phyloP scores from a whole-genome alignment of 352 stramenopile species.

The Blastocystis sp. region DNA sequence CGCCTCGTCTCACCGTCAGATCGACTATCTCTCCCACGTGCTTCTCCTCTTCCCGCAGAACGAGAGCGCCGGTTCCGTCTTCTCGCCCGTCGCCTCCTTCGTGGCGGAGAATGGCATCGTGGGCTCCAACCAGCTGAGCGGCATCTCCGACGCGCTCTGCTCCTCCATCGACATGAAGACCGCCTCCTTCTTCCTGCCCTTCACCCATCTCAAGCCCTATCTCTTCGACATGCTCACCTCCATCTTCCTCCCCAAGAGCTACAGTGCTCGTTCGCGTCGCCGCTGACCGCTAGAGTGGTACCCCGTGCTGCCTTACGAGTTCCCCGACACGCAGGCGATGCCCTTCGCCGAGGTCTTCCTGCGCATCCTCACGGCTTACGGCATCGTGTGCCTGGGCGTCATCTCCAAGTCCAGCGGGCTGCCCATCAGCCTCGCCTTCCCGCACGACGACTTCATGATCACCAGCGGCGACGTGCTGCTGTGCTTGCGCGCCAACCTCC shows the following conservation, averaged over 20 bases:
- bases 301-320: constrained; percentile 25
- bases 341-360: constrained; percentile 59
- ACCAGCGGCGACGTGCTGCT: constrained; percentile 18
- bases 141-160: constrained; percentile 55
- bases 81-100: constrained; percentile 29
- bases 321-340: constrained; percentile 8
- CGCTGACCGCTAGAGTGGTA: constrained; percentile 19
- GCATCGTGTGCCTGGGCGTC: constrained; percentile 59
- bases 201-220: constrained; percentile 40
- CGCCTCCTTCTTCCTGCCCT: constrained; percentile 23
- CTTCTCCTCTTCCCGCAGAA: constrained; percentile 34
- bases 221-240: constrained; percentile 55
- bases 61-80: constrained; percentile 24
- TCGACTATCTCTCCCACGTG: constrained; percentile 61
- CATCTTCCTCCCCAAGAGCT: constrained; percentile 59
- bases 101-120: constrained; percentile 57
- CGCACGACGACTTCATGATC: constrained; percentile 31
- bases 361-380: constrained; percentile 14
- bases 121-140: constrained; percentile 15
- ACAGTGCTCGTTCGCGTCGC: not conserved
- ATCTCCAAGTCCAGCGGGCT: constrained; percentile 56
- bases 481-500: constrained; percentile 48
- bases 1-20: not conserved
- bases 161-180: constrained; percentile 44
- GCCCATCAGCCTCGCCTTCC: constrained; percentile 61